Percentiles rank a stretch among this genome's conserved stretches.
phyloP scores from a whole-genome alignment of 2,329 filamentous ascomycete genomes.

The Exophiala viscosa region DNA sequence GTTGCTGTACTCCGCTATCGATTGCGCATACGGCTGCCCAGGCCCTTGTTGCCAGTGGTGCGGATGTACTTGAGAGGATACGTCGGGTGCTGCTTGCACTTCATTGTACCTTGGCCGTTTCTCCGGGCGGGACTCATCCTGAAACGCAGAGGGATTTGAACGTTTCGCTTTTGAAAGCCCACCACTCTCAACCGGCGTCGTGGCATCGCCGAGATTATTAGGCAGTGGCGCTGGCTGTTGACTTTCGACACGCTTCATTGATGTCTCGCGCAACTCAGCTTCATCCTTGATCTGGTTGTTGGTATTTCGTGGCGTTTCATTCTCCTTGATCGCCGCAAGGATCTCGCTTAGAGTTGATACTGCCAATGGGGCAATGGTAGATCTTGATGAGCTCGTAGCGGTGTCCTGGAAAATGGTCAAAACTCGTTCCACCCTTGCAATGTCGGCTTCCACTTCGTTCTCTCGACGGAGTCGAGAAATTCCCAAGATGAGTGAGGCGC shows the following conservation, averaged over 20 bases:
- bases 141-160: not conserved
- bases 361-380: slow-evolving; percentile 7
- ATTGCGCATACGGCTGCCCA: slow-evolving; percentile 8
- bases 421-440: slow-evolving; percentile 7
- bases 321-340: slow-evolving; percentile 4
- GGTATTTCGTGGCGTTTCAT: not conserved
- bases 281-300: not conserved
- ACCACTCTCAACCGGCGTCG: not conserved
- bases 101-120: slow-evolving; percentile 6
- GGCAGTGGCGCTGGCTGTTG: not conserved
- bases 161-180: slow-evolving; percentile 8
- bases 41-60: slow-evolving; percentile 6
- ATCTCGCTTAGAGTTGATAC: slow-evolving; percentile 2
- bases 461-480: slow-evolving; percentile 18
- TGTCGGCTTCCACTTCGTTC: slow-evolving; percentile 15
- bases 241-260: not conserved
- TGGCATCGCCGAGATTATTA: not conserved
- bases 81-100: not conserved
- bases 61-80: not conserved
- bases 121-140: not conserved
- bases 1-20: slow-evolving; percentile 8
- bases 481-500: slow-evolving; percentile 13
- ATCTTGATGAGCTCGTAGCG: not conserved
- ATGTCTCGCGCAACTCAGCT: not conserved
- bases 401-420: slow-evolving; percentile 13